Evolutionary conservation across 2,329 filamentous ascomycete genomes (phyloP).

Genomic region (Neocatenulostroma microsporum): DNA sequence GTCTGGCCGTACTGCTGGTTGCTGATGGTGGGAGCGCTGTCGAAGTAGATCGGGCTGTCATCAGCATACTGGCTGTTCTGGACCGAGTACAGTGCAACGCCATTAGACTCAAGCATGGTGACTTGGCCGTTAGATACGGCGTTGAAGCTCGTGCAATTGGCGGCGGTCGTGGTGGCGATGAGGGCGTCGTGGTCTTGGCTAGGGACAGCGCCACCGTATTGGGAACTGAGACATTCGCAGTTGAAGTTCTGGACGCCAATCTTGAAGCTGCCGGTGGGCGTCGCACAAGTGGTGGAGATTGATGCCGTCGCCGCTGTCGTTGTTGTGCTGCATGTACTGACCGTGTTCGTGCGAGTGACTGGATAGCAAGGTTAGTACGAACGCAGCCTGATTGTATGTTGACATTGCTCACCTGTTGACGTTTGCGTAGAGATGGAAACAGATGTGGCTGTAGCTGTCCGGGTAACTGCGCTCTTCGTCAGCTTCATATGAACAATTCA

Average conservation of each 20-base stretch:
- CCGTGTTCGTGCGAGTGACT: no score
- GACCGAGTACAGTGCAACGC: slow-evolving; percentile 5
- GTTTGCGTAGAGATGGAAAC: not conserved
- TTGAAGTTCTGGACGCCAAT: slow-evolving; percentile 5
- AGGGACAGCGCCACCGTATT: slow-evolving; percentile 1
- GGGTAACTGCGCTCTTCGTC: no score
- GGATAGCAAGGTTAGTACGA: no score
- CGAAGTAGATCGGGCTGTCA: slow-evolving; percentile 3
- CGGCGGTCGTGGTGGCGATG: not conserved
- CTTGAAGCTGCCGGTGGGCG: slow-evolving; percentile 1
- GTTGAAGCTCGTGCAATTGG: not conserved
- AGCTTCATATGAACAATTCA: no score
- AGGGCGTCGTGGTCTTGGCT: slow-evolving; percentile 3
- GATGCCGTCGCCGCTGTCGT: not conserved
- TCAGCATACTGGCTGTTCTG: slow-evolving; percentile 1
- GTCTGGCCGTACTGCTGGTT: not conserved
- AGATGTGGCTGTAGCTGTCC: no score
- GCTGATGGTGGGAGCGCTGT: slow-evolving; percentile 2
- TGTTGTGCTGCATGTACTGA: not conserved
- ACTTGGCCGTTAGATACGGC: slow-evolving; percentile 5
- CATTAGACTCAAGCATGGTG: not conserved
- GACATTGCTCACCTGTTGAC: no score
- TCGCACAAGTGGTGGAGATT: not conserved
- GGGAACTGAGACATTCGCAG: slow-evolving; percentile 1
- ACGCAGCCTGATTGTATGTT: no score